phyloP scores from a whole-genome alignment of 305 asterid species.

The Fraxinus velutina region DNA sequence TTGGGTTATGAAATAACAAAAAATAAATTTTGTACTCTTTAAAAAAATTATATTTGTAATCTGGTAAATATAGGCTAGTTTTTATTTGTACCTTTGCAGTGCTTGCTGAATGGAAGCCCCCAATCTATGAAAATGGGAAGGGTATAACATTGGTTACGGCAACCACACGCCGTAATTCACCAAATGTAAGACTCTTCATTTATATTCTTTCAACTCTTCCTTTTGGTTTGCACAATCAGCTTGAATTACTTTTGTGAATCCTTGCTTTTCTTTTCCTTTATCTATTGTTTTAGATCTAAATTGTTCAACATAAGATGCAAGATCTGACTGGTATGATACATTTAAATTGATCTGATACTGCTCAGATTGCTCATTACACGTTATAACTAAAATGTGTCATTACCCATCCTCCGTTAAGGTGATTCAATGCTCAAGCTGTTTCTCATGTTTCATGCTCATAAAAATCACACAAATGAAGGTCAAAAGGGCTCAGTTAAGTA shows the following conservation, averaged over 20 bases:
- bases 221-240: neutral
- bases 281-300: neutral
- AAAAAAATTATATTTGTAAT: neutral
- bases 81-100: slow-evolving; percentile 39
- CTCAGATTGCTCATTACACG: neutral
- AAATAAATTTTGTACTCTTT: neutral
- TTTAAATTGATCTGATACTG: neutral
- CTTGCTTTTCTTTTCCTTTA: neutral
- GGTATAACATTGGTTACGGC: slow-evolving; percentile 81
- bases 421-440: neutral
- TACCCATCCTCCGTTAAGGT: neutral
- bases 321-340: neutral
- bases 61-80: slow-evolving; percentile 11
- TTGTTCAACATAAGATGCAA: neutral
- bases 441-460: neutral
- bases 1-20: slow-evolving; percentile 10
- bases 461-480: neutral
- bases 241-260: neutral
- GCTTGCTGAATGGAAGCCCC: slow-evolving; percentile 96
- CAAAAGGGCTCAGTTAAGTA: neutral
- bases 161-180: slow-evolving; percentile 86
- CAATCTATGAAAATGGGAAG: slow-evolving; percentile 63
- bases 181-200: slow-evolving; percentile 51
- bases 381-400: neutral
- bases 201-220: slow-evolving; percentile 1